These are phyloP conservation scores for Oryza meyeriana DNA, from an alignment of 176 grass and related monocot species.

Conservation along the genomic window DNA sequence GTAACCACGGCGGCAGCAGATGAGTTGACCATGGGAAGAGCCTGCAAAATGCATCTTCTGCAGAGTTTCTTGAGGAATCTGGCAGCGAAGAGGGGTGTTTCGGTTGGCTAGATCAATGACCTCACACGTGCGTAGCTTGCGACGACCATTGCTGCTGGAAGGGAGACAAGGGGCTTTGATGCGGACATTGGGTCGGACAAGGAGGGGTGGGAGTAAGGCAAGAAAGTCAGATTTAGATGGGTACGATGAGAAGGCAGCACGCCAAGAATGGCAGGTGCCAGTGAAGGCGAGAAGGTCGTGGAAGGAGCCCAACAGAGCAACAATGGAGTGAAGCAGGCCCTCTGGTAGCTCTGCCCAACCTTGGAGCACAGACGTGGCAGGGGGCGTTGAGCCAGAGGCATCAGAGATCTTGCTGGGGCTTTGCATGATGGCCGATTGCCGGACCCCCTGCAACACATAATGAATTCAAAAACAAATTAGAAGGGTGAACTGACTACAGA, in stretches of 20 bases:
- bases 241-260: slow-evolving; percentile 8
- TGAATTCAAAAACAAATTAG: neutral
- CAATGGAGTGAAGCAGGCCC: slow-evolving; percentile 16
- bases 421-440: neutral
- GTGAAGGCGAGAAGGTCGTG: slow-evolving; percentile 38
- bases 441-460: neutral
- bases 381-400: neutral
- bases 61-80: neutral
- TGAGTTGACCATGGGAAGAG: slow-evolving; percentile 42
- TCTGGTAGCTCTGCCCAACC: slow-evolving; percentile 41
- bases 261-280: slow-evolving; percentile 44
- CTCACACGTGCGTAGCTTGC: neutral
- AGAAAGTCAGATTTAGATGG: slow-evolving; percentile 5
- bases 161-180: neutral
- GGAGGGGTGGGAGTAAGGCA: slow-evolving; percentile 27
- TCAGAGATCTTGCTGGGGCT: neutral
- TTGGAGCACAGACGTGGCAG: neutral
- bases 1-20: neutral
- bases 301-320: slow-evolving; percentile 21
- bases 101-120: slow-evolving; percentile 22
- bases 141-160: neutral
- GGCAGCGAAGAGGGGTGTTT: neutral
- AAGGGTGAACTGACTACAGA: neutral
- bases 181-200: slow-evolving; percentile 11
- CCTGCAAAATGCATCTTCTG: slow-evolving; percentile 11